Base-by-base conservation (phyloP, 805 yeast genomes). In the Brettanomyces anomalus region DNA sequence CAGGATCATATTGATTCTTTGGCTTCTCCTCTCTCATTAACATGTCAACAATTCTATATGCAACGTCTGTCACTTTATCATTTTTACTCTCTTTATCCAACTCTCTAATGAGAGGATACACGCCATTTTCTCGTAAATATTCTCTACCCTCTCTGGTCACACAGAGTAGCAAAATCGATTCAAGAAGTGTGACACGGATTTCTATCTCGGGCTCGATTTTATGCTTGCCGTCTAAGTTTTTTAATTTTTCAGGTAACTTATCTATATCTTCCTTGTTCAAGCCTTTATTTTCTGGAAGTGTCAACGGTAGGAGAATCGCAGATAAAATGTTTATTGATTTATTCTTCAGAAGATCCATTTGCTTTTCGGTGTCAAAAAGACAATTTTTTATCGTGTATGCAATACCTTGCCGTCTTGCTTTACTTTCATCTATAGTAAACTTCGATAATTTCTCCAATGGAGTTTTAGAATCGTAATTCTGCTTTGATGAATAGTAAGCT, bases 331-430 rank as follows among this genome's bases (percentile, higher is more conserved):
- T 86, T 45, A 86, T 78, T 7, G 70, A 63, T 32, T 71, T 77
- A 53, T 84, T 82, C 4, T 66, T 68, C 34, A 87, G 60, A 36
- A 90, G 66, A 19, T 57, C 60, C 52, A 64, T 63, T 57, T 90
- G 97, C 31, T 75, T 62, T 34, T 78, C 76, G 1, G 85, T 68
- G 56, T 89, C 96, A 55, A 90, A 90, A 40, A 90, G 66, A 0
- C 90, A 76, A 62, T 90, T 90, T 60, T 93, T 90, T 52, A 93
- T 85, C 2, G 96, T 84, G 4, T 95, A 83, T 1, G 95, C 94
- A 33, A 86, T 89, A 56, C 96, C 97, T 58, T 84, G 89, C 63
- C 97, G 75, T 65, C 97, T 79, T 20, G 77, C 76, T 53, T 77
- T 77, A 13, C 85, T 71, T 55, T 83, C 89, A 54, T 79, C 77